Conservation (phyloP, 2,329 filamentous ascomycete genomes). For the Penicillium italicum region DNA sequence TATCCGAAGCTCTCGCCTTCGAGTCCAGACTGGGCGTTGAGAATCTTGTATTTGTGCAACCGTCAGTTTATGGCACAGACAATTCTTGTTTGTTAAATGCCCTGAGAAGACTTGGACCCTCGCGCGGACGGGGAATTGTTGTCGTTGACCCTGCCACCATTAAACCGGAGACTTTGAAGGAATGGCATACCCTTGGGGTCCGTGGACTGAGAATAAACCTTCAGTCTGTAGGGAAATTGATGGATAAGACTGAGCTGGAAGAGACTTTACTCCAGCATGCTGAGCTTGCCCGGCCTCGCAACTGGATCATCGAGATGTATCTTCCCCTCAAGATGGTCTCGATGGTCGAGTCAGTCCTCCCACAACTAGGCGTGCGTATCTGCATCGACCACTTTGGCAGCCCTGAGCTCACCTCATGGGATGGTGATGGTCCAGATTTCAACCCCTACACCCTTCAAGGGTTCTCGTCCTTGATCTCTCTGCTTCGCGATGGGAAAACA, state of each 20-base stretch:
- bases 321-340: constrained; percentile 51
- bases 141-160: constrained; percentile 51
- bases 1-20: constrained; percentile 52
- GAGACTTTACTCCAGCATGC: constrained; percentile 48
- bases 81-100: constrained; percentile 58
- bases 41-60: constrained; percentile 59
- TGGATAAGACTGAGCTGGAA: constrained; percentile 43
- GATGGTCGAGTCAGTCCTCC: constrained; percentile 49
- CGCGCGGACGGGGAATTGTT: constrained; percentile 54
- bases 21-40: constrained; percentile 50
- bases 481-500: constrained; percentile 49
- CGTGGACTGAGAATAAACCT: constrained; percentile 60
- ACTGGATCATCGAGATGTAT: constrained; percentile 60
- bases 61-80: constrained; percentile 60
- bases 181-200: constrained; percentile 58
- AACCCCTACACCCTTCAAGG: constrained; percentile 49
- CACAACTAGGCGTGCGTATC: constrained; percentile 50
- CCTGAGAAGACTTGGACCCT: constrained; percentile 48
- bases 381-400: constrained; percentile 61
- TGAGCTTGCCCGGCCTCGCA: constrained; percentile 47
- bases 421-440: constrained; percentile 18
- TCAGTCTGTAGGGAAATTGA: constrained; percentile 49
- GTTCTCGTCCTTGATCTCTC: constrained; percentile 47
- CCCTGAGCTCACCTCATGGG: constrained; percentile 37
- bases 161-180: constrained; percentile 39